phyloP scores from a whole-genome alignment of 305 asterid genomes.

The Fraxinus velutina region DNA sequence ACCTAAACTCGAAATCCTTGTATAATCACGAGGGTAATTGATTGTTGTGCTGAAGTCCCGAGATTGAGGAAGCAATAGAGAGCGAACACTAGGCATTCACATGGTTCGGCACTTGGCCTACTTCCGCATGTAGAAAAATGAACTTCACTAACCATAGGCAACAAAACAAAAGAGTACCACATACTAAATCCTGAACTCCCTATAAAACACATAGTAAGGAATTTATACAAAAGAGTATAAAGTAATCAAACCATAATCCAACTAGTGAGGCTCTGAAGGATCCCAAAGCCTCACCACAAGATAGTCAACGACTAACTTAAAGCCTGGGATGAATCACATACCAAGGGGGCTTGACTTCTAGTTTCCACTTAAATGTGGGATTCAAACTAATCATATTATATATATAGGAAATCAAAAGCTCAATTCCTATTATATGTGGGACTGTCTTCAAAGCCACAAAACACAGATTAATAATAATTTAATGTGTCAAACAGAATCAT shows the following conservation, averaged over 20 bases:
- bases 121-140: not conserved
- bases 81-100: not conserved
- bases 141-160: not conserved
- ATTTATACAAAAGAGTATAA: not conserved
- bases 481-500: not conserved
- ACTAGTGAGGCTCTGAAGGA: not conserved
- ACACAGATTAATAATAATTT: not conserved
- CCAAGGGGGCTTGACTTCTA: not conserved
- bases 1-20: not conserved
- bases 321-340: not conserved
- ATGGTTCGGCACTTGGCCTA: not conserved
- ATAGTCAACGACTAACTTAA: not conserved
- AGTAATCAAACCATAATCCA: not conserved
- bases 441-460: not conserved
- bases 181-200: not conserved
- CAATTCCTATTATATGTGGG: not conserved
- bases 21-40: not conserved
- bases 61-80: not conserved
- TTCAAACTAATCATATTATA: not conserved
- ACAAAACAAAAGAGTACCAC: not conserved
- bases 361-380: not conserved
- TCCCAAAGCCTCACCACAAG: not conserved
- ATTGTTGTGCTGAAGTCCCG: not conserved
- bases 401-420: not conserved
- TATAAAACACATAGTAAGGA: not conserved